Conservation (phyloP, 495 filamentous ascomycete genomes). For the Podospora didyma region DNA sequence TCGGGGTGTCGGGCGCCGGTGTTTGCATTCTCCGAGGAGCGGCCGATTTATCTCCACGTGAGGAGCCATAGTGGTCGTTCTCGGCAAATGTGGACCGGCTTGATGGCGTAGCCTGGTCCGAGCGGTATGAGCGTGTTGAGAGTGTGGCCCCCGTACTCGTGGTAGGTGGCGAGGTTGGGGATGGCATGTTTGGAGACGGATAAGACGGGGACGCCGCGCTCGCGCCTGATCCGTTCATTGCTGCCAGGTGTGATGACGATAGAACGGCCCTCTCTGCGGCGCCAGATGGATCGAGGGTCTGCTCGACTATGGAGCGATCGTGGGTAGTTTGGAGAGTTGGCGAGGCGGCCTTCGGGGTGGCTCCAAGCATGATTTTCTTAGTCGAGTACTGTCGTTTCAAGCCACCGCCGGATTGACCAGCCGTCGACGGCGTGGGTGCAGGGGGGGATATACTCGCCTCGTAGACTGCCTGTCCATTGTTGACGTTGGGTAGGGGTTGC, state of each 20-base stretch:
- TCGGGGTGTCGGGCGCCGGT: constrained; percentile 47
- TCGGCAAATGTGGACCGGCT: constrained; percentile 44
- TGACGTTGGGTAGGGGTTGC: constrained; percentile 69
- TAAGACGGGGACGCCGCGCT: constrained; percentile 52
- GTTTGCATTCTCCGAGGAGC: constrained; percentile 48
- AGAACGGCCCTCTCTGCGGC: constrained; percentile 58
- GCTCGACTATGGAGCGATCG: constrained; percentile 52
- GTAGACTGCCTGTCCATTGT: constrained; percentile 34
- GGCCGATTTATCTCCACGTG: constrained; percentile 31
- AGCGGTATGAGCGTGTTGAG: constrained; percentile 52
- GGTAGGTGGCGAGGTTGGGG: constrained; percentile 73
- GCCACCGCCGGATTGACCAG: constrained; percentile 5
- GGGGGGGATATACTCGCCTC: constrained; percentile 49
- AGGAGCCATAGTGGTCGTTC: constrained; percentile 44
- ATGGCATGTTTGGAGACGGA: constrained; percentile 69
- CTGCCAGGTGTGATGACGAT: constrained; percentile 71
- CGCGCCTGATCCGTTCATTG: constrained; percentile 62
- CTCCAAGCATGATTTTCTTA: constrained; percentile 82
- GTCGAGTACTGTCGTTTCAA: constrained; percentile 82
- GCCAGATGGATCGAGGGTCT: constrained; percentile 49
- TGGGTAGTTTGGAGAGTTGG: constrained; percentile 67
- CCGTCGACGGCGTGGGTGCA: constrained; percentile 45
- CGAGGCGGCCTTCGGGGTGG: constrained; percentile 67
- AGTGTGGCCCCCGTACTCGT: constrained; percentile 43
- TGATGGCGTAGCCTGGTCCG: constrained; percentile 42